Percentiles rank a stretch among this genome's conserved stretches.
Evolutionary conservation across 2,329 filamentous ascomycete genomes (phyloP).

Genomic region (Botryosphaeria agaves): DNA sequence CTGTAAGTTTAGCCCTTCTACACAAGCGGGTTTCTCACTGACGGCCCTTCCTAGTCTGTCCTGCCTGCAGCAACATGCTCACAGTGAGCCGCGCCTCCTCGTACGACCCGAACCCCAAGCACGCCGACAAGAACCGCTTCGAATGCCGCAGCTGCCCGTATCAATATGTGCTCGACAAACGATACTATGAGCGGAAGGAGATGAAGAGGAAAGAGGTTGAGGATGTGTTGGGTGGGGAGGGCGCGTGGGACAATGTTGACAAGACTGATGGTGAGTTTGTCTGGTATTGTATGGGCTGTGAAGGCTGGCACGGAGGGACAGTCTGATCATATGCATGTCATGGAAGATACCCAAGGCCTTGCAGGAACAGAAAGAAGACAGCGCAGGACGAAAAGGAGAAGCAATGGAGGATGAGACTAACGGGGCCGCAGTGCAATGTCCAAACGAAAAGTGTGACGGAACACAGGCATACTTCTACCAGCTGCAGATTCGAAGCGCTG

Average conservation of each 20-base stretch:
- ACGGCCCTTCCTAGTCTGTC: conserved; percentile 44
- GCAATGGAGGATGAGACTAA: conserved; percentile 1
- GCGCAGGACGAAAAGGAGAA: background rate
- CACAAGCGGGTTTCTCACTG: background rate
- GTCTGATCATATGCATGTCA: no score
- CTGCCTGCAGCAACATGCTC: conserved; percentile 68
- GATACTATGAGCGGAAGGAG: conserved; percentile 62
- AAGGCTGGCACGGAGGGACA: no score
- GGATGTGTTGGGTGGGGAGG: conserved; percentile 75
- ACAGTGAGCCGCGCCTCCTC: conserved; percentile 41
- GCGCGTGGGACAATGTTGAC: conserved; percentile 82
- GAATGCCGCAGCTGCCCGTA: conserved; percentile 94
- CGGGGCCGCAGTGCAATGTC: conserved; percentile 52
- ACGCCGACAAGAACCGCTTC: conserved; percentile 51
- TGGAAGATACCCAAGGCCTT: no score
- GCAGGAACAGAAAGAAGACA: background rate
- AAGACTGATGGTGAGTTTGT: conserved; percentile 43
- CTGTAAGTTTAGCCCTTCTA: no score
- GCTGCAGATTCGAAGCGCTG: conserved; percentile 92
- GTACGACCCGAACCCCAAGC: conserved; percentile 13
- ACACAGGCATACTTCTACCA: conserved; percentile 85
- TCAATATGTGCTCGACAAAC: conserved; percentile 63
- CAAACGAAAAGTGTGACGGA: conserved; percentile 62
- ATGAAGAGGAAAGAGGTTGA: conserved; percentile 80
- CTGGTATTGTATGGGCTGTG: no score